A percentile compares a stretch with the other conserved stretches of the same genome.
Conservation (phyloP, 345 rosid species). For the Sonneratia alba region DNA sequence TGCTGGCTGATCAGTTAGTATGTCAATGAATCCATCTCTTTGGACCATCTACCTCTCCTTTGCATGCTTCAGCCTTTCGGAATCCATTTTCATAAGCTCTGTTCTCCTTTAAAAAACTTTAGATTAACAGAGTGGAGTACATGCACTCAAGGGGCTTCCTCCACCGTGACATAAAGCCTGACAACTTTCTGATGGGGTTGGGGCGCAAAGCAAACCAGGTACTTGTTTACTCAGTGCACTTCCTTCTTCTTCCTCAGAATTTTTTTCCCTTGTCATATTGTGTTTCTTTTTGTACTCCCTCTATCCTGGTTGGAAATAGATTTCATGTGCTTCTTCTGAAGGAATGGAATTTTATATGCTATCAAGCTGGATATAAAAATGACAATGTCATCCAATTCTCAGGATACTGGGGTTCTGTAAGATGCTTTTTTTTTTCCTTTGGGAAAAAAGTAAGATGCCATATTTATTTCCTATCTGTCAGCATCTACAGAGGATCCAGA, state of each 20-base stretch:
- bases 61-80: conserved; percentile 1
- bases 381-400: neutral
- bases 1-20: conserved; percentile 89
- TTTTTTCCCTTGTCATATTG: neutral
- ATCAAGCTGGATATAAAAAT: neutral
- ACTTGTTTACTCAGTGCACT: neutral
- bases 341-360: neutral
- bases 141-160: conserved; percentile 80
- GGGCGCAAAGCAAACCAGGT: conserved; percentile 95
- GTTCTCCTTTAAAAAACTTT: conserved; percentile 6
- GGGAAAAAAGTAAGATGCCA: no score
- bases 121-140: conserved; percentile 81
- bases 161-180: conserved; percentile 90
- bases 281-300: neutral
- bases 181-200: conserved; percentile 80
- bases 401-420: neutral
- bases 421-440: no score
- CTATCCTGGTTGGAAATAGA: neutral
- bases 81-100: neutral
- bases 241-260: neutral
- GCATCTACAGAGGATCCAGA: neutral
- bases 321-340: neutral
- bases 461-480: neutral
- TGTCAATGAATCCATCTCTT: conserved; percentile 14
- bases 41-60: neutral